Evolutionary conservation across 768 basidiomycete species (phyloP).

Genomic region (Mycena belliarum): DNA sequence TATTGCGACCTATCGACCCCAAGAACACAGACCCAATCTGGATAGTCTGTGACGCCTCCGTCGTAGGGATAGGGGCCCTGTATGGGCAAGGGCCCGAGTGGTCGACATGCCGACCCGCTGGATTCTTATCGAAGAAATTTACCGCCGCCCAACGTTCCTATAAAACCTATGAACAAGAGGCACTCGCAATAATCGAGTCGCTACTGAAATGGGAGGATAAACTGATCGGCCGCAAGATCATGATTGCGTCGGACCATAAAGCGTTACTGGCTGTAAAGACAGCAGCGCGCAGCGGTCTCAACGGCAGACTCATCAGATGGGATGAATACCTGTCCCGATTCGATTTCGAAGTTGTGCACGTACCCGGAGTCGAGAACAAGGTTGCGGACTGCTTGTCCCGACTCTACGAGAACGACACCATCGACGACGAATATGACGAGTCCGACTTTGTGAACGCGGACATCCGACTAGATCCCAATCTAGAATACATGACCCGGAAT

Average conservation of each 20-base stretch:
- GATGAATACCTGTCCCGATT: too few species aligned
- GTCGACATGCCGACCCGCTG: neutral
- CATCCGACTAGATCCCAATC: too few species aligned
- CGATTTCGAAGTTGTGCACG: too few species aligned
- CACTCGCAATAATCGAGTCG: slow-evolving; percentile 15
- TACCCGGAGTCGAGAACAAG: too few species aligned
- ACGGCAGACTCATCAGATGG: too few species aligned
- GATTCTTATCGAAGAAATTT: slow-evolving; percentile 17
- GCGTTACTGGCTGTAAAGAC: slow-evolving; percentile 18
- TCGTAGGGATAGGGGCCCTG: neutral
- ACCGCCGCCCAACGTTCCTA: slow-evolving; percentile 21
- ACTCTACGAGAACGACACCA: too few species aligned
- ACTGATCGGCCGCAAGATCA: slow-evolving; percentile 25
- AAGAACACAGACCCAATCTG: neutral
- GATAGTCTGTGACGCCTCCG: neutral
- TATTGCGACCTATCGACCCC: neutral
- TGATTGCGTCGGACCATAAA: slow-evolving; percentile 30
- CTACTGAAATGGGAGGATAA: slow-evolving; percentile 36
- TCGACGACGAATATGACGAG: too few species aligned
- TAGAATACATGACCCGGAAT: too few species aligned
- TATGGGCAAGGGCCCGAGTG: neutral
- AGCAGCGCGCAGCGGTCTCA: too few species aligned
- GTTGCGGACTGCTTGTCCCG: too few species aligned
- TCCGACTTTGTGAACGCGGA: too few species aligned
- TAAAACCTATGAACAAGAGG: slow-evolving; percentile 20